Percentiles rank a stretch among this genome's conserved stretches.
Evolutionary conservation across 306 rosid species (phyloP).

Genomic region (Vigna hirtella): DNA sequence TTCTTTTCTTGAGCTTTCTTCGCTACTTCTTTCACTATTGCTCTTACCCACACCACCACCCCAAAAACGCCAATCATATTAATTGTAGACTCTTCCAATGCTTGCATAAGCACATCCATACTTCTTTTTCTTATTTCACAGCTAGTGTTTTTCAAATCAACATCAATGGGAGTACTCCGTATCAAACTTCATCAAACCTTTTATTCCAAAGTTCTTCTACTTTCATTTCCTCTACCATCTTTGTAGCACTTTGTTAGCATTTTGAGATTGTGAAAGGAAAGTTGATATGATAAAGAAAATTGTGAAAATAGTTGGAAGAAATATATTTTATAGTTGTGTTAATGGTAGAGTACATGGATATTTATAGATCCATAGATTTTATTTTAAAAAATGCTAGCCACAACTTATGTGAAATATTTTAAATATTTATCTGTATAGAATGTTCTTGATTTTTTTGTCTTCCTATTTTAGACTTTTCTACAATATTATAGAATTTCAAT

Average conservation of each 20-base stretch:
- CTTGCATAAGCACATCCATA: slow-evolving; percentile 5
- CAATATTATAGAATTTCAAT: too few species aligned
- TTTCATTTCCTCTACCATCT: not conserved
- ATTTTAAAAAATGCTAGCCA: too few species aligned
- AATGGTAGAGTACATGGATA: too few species aligned
- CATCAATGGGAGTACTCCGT: not conserved
- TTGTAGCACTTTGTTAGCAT: not conserved
- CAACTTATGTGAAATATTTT: too few species aligned
- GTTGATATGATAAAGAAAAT: too few species aligned
- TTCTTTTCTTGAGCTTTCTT: slow-evolving; percentile 1
- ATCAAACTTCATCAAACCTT: not conserved
- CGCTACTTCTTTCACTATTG: slow-evolving; percentile 27
- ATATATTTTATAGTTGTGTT: too few species aligned
- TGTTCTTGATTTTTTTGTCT: too few species aligned
- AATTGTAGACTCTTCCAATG: slow-evolving; percentile 29
- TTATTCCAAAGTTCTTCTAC: not conserved
- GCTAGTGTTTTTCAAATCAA: not conserved
- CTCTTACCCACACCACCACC: slow-evolving; percentile 34
- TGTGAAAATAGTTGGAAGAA: too few species aligned
- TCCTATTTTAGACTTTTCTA: too few species aligned
- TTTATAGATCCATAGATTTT: too few species aligned
- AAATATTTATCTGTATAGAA: too few species aligned
- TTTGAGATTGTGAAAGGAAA: too few species aligned
- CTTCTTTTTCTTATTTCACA: slow-evolving; percentile 2
- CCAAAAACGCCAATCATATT: slow-evolving; percentile 28